Percentiles rank a stretch among this genome's conserved stretches.
These are phyloP conservation scores for Cercospora nicotianae DNA, from an alignment of 2,329 filamentous ascomycete genomes.

Conservation along the genomic window DNA sequence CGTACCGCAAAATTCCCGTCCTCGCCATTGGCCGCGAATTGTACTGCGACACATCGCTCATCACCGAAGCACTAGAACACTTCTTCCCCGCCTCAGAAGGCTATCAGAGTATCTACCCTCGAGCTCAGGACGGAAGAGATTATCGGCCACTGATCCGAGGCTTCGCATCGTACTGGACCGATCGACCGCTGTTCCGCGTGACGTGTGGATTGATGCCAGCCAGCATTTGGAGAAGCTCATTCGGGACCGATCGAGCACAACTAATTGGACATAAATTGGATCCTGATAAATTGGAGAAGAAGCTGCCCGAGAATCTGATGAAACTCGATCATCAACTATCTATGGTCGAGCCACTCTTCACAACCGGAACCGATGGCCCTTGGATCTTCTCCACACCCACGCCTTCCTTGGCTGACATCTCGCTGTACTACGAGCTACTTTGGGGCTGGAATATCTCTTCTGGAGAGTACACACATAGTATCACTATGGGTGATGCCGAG, in stretches of 20 bases:
- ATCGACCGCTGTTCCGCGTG: constrained; percentile 43
- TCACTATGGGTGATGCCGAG: constrained; percentile 39
- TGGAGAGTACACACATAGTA: constrained; percentile 39
- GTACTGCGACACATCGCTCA: constrained; percentile 41
- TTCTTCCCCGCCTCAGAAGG: constrained; percentile 36
- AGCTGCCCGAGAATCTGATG: constrained; percentile 42
- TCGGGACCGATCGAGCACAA: constrained; percentile 42
- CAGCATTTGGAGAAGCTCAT: constrained; percentile 42
- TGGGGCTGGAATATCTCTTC: constrained; percentile 44
- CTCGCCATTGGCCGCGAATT: constrained; percentile 37
- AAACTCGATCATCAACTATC: constrained; percentile 42
- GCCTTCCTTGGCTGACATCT: constrained; percentile 42
- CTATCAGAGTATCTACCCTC: constrained; percentile 42
- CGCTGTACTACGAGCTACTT: constrained; percentile 42
- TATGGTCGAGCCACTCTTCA: constrained; percentile 42
- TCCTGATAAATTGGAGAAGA: constrained; percentile 42
- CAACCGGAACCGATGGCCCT: constrained; percentile 22
- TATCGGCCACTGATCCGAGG: constrained; percentile 42
- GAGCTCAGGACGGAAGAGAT: constrained; percentile 35
- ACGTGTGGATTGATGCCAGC: constrained; percentile 46
- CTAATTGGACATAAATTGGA: constrained; percentile 44
- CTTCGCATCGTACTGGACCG: constrained; percentile 46
- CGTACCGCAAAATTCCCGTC: constrained; percentile 43
- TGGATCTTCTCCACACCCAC: constrained; percentile 41
- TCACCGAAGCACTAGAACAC: constrained; percentile 36